A percentile compares a stretch with the other conserved stretches of the same genome.
phyloP scores from a whole-genome alignment of 345 rosid species.

The Atalantia buxifolia region DNA sequence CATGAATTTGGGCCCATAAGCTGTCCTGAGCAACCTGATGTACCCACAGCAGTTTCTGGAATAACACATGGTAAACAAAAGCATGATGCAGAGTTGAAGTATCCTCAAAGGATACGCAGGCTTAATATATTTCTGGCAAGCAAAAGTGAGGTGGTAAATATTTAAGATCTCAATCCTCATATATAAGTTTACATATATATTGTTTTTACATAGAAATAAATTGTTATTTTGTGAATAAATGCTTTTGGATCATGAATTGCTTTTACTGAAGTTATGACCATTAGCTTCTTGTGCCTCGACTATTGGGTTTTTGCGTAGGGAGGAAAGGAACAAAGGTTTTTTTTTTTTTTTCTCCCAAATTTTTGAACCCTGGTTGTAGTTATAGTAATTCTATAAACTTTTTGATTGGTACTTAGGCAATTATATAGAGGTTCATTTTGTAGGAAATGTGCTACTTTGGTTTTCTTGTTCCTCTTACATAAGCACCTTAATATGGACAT shows the following conservation, averaged over 20 bases:
- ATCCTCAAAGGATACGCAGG: conserved; percentile 88
- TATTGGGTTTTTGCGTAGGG: neutral
- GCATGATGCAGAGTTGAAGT: conserved; percentile 75
- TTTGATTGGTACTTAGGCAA: neutral
- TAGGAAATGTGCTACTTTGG: neutral
- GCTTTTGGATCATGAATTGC: neutral
- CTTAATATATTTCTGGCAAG: conserved; percentile 82
- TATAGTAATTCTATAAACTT: neutral
- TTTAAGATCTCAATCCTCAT: neutral
- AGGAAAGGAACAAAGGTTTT: neutral
- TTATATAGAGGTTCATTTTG: neutral
- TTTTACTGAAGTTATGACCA: neutral
- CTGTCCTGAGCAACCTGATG: conserved; percentile 72
- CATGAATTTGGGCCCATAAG: conserved; percentile 69
- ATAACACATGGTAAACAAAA: conserved; percentile 65
- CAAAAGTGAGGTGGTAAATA: conserved; percentile 66
- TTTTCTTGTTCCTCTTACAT: neutral
- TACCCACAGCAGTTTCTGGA: conserved; percentile 49
- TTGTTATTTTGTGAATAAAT: neutral
- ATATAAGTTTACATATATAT: neutral
- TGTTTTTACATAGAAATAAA: neutral
- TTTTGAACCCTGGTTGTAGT: neutral
- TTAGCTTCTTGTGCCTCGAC: neutral
- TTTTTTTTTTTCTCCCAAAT: neutral
- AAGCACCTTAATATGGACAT: neutral